Conservation (phyloP, 2,329 filamentous ascomycete species). For the Nakataea oryzae region DNA sequence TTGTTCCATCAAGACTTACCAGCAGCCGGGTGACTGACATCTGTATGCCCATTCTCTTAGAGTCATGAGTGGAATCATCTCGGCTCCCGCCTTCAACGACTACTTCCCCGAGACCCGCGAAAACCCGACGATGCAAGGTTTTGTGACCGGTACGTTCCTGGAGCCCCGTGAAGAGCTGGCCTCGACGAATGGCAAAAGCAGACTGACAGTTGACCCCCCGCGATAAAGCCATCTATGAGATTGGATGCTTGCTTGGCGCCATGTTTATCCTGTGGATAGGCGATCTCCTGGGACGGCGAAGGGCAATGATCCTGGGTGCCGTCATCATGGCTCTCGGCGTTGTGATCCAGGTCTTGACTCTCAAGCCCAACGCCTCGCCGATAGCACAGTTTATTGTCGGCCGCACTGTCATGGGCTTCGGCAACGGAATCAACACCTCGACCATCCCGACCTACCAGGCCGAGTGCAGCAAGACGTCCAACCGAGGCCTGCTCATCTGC, state of each 20-base stretch:
- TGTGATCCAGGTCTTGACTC: slow-evolving; percentile 38
- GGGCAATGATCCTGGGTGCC: slow-evolving; percentile 46
- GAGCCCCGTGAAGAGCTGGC: background rate
- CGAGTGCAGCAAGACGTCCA: slow-evolving; percentile 31
- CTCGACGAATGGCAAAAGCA: too few species aligned
- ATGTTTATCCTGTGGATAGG: slow-evolving; percentile 39
- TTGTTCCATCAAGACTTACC: background rate
- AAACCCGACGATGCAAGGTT: slow-evolving; percentile 34
- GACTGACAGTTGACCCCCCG: background rate
- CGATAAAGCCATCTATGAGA: slow-evolving; percentile 31
- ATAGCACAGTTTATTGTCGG: slow-evolving; percentile 36
- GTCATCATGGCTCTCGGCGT: slow-evolving; percentile 50
- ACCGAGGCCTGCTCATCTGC: slow-evolving; percentile 30
- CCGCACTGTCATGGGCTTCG: slow-evolving; percentile 39
- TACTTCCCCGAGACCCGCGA: slow-evolving; percentile 24
- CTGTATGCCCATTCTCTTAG: background rate
- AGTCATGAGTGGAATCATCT: slow-evolving; percentile 42
- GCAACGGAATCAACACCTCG: slow-evolving; percentile 33
- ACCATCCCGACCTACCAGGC: slow-evolving; percentile 13
- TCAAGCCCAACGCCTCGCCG: slow-evolving; percentile 11
- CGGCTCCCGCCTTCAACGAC: slow-evolving; percentile 35
- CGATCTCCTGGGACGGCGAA: slow-evolving; percentile 37
- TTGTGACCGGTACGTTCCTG: slow-evolving; percentile 21
- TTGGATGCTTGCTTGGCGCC: slow-evolving; percentile 33
- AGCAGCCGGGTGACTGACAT: background rate